phyloP scores from a whole-genome alignment of 768 basidiomycete species.

The Leccinum rimulosum region DNA sequence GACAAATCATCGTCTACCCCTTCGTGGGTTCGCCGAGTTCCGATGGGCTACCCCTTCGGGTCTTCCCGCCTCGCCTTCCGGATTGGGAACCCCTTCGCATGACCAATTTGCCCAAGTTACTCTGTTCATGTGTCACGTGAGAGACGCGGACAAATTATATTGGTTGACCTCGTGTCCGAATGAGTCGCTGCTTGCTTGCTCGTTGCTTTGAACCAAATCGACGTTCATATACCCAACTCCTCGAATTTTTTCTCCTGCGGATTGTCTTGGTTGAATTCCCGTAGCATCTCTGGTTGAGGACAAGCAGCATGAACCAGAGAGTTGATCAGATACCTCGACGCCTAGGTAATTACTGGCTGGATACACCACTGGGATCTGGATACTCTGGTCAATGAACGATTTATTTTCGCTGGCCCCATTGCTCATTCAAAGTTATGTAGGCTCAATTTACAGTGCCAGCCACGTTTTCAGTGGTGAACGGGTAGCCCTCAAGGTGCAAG shows the following conservation, averaged over 20 bases:
- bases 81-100: no score
- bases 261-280: neutral
- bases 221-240: neutral
- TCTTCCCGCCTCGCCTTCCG: no score
- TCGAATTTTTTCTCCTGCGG: neutral
- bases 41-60: no score
- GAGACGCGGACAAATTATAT: constrained; percentile 16
- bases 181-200: neutral
- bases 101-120: no score
- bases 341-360: constrained; percentile 62
- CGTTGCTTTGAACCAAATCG: neutral
- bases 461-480: constrained; percentile 54
- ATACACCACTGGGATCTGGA: constrained; percentile 62
- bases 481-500: constrained; percentile 77
- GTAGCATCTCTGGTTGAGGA: neutral
- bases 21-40: no score
- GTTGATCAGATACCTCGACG: constrained; percentile 29
- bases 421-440: constrained; percentile 35
- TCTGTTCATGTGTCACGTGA: constrained; percentile 31
- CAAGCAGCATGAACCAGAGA: constrained; percentile 11
- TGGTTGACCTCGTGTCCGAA: constrained; percentile 9
- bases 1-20: no score
- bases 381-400: constrained; percentile 55
- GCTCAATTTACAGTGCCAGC: constrained; percentile 65
- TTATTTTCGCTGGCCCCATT: neutral